Evolutionary conservation across 805 yeast genomes (phyloP), one percentile per base, ranked within the genome.

Genomic region (Pichia heedii): DNA sequence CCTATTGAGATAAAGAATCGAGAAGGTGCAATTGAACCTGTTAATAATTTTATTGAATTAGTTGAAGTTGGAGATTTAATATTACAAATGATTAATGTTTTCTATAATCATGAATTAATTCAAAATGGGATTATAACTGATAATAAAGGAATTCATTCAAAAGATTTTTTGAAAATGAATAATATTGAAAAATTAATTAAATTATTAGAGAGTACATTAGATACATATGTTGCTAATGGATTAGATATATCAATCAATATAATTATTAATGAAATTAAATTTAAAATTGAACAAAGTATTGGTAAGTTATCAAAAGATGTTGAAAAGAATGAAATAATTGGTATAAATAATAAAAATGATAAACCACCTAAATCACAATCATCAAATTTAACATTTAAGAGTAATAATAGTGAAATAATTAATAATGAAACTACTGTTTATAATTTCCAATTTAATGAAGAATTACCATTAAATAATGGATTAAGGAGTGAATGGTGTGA

Each of bases 61-160:
- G 93, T 93, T 30, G 93, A 89, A 53, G 80, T 86, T 47, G 97
- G 96, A 5, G 98, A 90, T 60, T 67, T 90, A 45, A 85, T 93
- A 20, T 81, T 87, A 54, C 97, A 90, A 58, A 86, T 90, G 94
- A 66, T 89, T 36, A 88, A 84, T 41, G 85, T 87, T 6, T 93
- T 93, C 53, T 90, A 87, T 63, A 83, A 84, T 53, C 89, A 85
- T 58, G 97, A 90, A 58, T 70, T 90, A 51, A 59, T 78, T 8
- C 61, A 67, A 42, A 67, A 60, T 24, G 69, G 73, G 33, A 70
- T 86, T 20, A 77, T 87, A 22, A 41, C 42, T 13, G n/a, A n/a
- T n/a, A 44, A 44, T 16, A 58, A 56, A 22, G 50, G 54, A 5
- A 79, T 81, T 52, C 75, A 79, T 43, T 84, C 81, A 49, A 71